Evolutionary conservation across 2,329 filamentous ascomycete species (phyloP).

Genomic region (Aspergillus ochraceus): DNA sequence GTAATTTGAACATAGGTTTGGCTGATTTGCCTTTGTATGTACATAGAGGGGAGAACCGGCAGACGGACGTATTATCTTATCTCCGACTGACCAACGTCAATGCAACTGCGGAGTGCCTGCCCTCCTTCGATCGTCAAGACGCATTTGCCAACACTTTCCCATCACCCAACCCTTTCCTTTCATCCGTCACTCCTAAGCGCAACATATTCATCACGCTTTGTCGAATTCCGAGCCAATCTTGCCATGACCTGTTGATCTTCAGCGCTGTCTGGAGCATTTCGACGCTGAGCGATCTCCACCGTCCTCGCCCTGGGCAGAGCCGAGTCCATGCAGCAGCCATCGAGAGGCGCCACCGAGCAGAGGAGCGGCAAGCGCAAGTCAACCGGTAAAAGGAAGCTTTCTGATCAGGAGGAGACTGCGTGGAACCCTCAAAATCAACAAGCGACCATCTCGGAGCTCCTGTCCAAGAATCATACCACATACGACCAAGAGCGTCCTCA

Average conservation of each 20-base stretch:
- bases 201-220: not conserved
- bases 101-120: slow-evolving; percentile 12
- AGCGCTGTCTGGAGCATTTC: slow-evolving; percentile 17
- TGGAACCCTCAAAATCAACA: slow-evolving; percentile 36
- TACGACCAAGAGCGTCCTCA: slow-evolving; percentile 21
- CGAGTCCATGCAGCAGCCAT: slow-evolving; percentile 46
- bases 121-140: not conserved
- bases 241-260: slow-evolving; percentile 19
- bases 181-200: not conserved
- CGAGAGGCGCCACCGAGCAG: slow-evolving; percentile 39
- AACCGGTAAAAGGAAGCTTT: slow-evolving; percentile 43
- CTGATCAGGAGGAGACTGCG: slow-evolving; percentile 34
- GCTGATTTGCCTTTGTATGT: not conserved
- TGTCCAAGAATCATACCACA: slow-evolving; percentile 34
- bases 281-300: slow-evolving; percentile 21
- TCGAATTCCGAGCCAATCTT: slow-evolving; percentile 2
- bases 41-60: not conserved
- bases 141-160: slow-evolving; percentile 5
- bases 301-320: slow-evolving; percentile 27
- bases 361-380: slow-evolving; percentile 46
- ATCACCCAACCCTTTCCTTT: slow-evolving; percentile 4
- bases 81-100: slow-evolving; percentile 23
- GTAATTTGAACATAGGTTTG: not conserved
- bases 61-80: slow-evolving; percentile 32
- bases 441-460: slow-evolving; percentile 47